Evolutionary conservation across 2,329 filamentous ascomycete genomes (phyloP), one percentile per base, ranked within the genome.

Genomic region (Colletotrichum cereale): DNA sequence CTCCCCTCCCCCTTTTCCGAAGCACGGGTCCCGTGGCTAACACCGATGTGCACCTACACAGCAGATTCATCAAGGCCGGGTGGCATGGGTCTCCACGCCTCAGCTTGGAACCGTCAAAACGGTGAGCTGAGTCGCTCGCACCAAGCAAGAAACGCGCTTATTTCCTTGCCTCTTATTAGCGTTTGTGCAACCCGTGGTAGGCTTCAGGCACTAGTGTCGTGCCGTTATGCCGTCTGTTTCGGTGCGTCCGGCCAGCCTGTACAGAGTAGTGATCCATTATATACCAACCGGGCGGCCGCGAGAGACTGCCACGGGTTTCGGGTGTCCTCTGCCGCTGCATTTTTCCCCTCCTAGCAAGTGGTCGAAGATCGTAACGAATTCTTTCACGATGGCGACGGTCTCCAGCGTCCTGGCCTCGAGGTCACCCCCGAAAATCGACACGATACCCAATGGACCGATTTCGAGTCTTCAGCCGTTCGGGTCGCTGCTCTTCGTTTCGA

Each of bases 401-500:
- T n/a, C 50, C 5, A 44, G 18, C n/a, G 52, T 29, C 2, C 61
- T 63, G 34, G 48, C 38, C 29, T 5, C 62, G 26, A 56, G 68
- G 65, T 56, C 57, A 10, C 16, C 38, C 16, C 70, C 70, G 0
- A 72, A 72, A 12, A 72, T 72, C 61, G 70, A 70, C 14, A 70
- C 67, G 8, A 62, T 72, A 8, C 11, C 62, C 29, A 67, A 70
- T 6, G 70, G 71, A 16, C 66, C 66, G 7, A 58, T 74, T 7
- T 73, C 73, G 11, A 24, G 58, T 6, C 62, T 66, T 5, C 47
- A 66, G 3, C 18, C 70, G 14, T 68, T 34, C 6, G 73, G 70
- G 0, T 71, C 73, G 8, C 60, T 74, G 10, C 71, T 74, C n/a
- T 60, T 74, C 24, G 62, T 66, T 36, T 52, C 62, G 11, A 66